These are phyloP conservation scores for Chenopodium quinoa DNA, from an alignment of 148 eudicot genomes.

Conservation along the genomic window DNA sequence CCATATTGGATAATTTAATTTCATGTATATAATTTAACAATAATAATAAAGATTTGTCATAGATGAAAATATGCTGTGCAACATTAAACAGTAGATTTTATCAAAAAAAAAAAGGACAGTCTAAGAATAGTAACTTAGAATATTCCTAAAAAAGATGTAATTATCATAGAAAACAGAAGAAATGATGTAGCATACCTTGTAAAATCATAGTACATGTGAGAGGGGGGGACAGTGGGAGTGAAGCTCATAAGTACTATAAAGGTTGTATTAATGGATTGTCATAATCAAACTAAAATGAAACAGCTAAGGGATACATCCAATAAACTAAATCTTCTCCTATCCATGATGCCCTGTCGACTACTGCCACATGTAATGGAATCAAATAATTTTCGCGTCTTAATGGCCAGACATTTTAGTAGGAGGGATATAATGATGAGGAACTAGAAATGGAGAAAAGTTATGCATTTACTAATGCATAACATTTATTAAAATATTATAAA, in stretches of 20 bases:
- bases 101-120: not conserved
- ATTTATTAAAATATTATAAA: no score
- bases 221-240: not conserved
- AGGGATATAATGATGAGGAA: no score
- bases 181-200: not conserved
- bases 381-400: not conserved
- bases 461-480: no score
- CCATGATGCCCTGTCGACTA: conserved; percentile 30
- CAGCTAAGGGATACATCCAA: not conserved
- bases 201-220: not conserved
- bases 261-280: not conserved
- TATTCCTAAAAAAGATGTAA: not conserved
- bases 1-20: no score
- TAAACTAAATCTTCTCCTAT: conserved; percentile 33
- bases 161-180: not conserved
- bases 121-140: not conserved
- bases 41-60: no score
- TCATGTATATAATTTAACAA: no score
- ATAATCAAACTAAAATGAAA: not conserved
- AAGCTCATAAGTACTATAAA: not conserved
- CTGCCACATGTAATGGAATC: conserved; percentile 32
- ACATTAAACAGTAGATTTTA: no score
- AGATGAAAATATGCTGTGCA: no score
- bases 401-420: conserved; percentile 6
- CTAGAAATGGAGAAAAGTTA: no score